These are phyloP conservation scores for Anthracocystis walkeri DNA, from an alignment of 1,284 basidiomycete species.

Conservation along the genomic window DNA sequence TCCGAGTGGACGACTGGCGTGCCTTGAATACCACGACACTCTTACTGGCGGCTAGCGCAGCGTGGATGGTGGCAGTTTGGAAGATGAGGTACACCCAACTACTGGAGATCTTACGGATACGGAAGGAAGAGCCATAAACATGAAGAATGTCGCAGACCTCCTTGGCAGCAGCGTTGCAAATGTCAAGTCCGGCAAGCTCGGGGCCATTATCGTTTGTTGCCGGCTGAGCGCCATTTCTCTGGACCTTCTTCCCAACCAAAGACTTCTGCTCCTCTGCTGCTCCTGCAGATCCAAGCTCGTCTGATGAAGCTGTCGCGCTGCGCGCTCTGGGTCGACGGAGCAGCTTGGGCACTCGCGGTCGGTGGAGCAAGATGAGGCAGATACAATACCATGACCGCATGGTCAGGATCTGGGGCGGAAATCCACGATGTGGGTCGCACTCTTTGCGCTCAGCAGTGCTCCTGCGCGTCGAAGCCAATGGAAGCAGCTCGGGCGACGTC, in stretches of 20 bases:
- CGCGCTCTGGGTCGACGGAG: conserved; percentile 15
- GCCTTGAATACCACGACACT: conserved; percentile 47
- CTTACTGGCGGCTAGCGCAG: conserved; percentile 44
- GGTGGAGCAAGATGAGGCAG: conserved; percentile 51
- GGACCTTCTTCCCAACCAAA: not conserved
- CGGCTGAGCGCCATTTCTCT: not conserved
- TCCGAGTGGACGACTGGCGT: conserved; percentile 36
- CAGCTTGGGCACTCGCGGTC: conserved; percentile 47
- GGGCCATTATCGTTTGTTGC: conserved; percentile 5
- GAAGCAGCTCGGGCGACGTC: conserved; percentile 29
- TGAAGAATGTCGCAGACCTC: conserved; percentile 53
- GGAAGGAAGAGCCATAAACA: conserved; percentile 51
- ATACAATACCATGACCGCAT: conserved; percentile 55
- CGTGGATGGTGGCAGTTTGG: conserved; percentile 53
- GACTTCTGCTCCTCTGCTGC: not conserved
- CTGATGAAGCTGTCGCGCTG: not conserved
- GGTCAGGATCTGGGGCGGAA: conserved; percentile 49
- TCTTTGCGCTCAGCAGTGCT: conserved; percentile 25
- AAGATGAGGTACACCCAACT: conserved; percentile 59
- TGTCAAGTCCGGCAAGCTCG: conserved; percentile 43
- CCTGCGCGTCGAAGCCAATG: not conserved
- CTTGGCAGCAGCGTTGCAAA: conserved; percentile 46
- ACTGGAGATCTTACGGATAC: conserved; percentile 51
- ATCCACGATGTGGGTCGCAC: conserved; percentile 30
- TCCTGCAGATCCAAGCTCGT: conserved; percentile 1